Percentiles rank a stretch among this genome's conserved stretches.
Evolutionary conservation across 2,329 filamentous ascomycete genomes (phyloP).

Genomic region (Xylaria hypoxylon): DNA sequence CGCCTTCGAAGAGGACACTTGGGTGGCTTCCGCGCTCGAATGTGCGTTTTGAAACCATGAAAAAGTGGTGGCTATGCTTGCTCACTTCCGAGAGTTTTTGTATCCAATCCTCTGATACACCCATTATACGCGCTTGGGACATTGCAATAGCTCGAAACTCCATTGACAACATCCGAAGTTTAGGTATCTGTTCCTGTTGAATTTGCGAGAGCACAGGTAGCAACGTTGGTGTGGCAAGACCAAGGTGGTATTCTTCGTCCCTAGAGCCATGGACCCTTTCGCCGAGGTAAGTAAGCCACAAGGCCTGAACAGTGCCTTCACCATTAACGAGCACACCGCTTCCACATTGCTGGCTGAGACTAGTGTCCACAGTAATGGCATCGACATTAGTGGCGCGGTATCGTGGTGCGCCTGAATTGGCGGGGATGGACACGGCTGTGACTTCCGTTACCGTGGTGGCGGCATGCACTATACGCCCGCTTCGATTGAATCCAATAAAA

Average conservation of each 20-base stretch:
- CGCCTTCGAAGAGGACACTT: conserved; percentile 82
- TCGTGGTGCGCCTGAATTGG: conserved; percentile 88
- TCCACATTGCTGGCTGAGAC: conserved; percentile 88
- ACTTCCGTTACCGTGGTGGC: conserved; percentile 97
- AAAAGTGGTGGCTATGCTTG: conserved; percentile 92
- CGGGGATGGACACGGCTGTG: conserved; percentile 94
- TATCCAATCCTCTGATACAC: conserved; percentile 96
- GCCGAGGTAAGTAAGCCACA: conserved; percentile 97
- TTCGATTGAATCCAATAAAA: conserved; percentile 98
- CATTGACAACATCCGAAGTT: conserved; percentile 89
- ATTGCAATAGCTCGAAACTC: conserved; percentile 97
- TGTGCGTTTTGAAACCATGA: conserved; percentile 95
- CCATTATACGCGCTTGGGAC: conserved; percentile 97
- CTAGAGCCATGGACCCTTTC: conserved; percentile 85
- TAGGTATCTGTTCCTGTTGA: conserved; percentile 80
- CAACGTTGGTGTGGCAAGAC: conserved; percentile 87
- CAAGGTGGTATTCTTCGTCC: conserved; percentile 96
- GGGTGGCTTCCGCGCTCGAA: conserved; percentile 67
- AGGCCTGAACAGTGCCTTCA: conserved; percentile 90
- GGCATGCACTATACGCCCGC: conserved; percentile 90
- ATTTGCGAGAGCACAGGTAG: conserved; percentile 91
- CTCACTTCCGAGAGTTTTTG: conserved; percentile 88
- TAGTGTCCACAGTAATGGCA: conserved; percentile 96
- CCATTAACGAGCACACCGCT: conserved; percentile 91
- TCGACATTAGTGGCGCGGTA: conserved; percentile 97